A percentile compares a stretch with the other conserved stretches of the same genome.
These are phyloP conservation scores for Fragilaria radians DNA, from an alignment of 108 stramenopile genomes.

Conservation along the genomic window DNA sequence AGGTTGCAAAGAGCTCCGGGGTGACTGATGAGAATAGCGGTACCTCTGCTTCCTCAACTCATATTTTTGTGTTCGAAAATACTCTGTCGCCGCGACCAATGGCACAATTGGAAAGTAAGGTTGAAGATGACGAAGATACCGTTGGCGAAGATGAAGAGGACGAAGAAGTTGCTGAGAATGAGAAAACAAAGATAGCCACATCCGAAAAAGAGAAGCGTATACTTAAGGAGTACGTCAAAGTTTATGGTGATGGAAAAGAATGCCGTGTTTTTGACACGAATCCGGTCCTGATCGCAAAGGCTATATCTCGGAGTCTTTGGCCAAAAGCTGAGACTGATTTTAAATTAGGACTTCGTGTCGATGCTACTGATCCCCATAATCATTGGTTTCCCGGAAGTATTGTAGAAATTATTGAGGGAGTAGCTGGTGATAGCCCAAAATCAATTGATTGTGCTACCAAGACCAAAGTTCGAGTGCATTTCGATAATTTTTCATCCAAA, in stretches of 20 bases:
- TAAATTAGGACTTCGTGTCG: slow-evolving; percentile 82
- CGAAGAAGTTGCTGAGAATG: background rate
- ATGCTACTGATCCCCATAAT: slow-evolving; percentile 84
- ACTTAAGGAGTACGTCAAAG: slow-evolving; percentile 31
- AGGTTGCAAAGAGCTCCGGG: slow-evolving; percentile 27
- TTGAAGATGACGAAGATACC: slow-evolving; percentile 30
- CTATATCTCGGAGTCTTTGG: slow-evolving; percentile 75
- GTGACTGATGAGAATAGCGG: slow-evolving; percentile 31
- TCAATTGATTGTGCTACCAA: slow-evolving; percentile 3
- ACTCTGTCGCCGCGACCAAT: slow-evolving; percentile 50
- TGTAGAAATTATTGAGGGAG: slow-evolving; percentile 58
- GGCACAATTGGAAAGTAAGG: slow-evolving; percentile 17
- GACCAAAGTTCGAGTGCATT: slow-evolving; percentile 80
- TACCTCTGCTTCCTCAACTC: slow-evolving; percentile 22
- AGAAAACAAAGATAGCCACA: background rate
- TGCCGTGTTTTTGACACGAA: slow-evolving; percentile 69
- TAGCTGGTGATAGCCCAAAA: slow-evolving; percentile 3
- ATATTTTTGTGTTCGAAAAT: slow-evolving; percentile 69
- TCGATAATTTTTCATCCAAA: slow-evolving; percentile 86
- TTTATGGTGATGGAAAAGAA: slow-evolving; percentile 69
- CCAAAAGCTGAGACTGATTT: slow-evolving; percentile 60
- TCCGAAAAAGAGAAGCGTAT: slow-evolving; percentile 21
- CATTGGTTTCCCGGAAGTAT: slow-evolving; percentile 90
- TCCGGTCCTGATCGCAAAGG: slow-evolving; percentile 56
- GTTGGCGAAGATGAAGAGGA: slow-evolving; percentile 37